These are phyloP conservation scores for Colletotrichum caudatum DNA, from an alignment of 2,329 filamentous ascomycete genomes.

Conservation along the genomic window DNA sequence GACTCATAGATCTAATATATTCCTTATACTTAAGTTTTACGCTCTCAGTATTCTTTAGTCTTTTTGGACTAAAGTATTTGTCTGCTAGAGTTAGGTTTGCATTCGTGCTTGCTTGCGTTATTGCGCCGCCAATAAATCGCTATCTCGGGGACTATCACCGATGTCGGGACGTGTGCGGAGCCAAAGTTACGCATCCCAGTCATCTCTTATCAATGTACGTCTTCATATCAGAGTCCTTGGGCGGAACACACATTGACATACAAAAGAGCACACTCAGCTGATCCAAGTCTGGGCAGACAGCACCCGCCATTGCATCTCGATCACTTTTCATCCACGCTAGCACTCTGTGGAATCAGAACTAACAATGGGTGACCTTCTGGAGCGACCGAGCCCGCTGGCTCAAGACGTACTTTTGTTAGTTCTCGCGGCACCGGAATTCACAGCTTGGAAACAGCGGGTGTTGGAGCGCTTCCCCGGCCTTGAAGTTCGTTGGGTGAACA, in stretches of 20 bases:
- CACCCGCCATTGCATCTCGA: background rate
- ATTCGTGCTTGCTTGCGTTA: background rate
- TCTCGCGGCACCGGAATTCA: slow-evolving; percentile 48
- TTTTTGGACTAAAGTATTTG: too few relatives aligned
- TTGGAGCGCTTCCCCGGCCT: slow-evolving; percentile 54
- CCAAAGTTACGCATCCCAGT: background rate
- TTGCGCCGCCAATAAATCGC: slow-evolving; percentile 2
- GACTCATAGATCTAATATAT: too few relatives aligned
- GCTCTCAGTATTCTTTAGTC: too few relatives aligned
- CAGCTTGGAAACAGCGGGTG: slow-evolving; percentile 52
- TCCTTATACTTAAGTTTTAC: too few relatives aligned
- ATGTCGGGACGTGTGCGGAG: slow-evolving; percentile 15
- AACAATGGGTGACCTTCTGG: slow-evolving; percentile 24
- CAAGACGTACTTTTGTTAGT: slow-evolving; percentile 57
- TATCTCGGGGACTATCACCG: slow-evolving; percentile 11
- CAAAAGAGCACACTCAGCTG: background rate
- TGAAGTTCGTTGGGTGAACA: slow-evolving; percentile 51
- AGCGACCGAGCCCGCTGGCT: slow-evolving; percentile 44
- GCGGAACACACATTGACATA: background rate
- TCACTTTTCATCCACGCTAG: too few relatives aligned
- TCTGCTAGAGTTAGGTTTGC: too few relatives aligned
- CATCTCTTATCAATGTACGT: background rate
- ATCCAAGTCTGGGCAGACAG: background rate
- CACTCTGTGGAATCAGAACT: too few relatives aligned
- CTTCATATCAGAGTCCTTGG: background rate